These are phyloP conservation scores for Zanthoxylum bungeanum DNA, from an alignment of 345 rosid species.

Conservation along the genomic window DNA sequence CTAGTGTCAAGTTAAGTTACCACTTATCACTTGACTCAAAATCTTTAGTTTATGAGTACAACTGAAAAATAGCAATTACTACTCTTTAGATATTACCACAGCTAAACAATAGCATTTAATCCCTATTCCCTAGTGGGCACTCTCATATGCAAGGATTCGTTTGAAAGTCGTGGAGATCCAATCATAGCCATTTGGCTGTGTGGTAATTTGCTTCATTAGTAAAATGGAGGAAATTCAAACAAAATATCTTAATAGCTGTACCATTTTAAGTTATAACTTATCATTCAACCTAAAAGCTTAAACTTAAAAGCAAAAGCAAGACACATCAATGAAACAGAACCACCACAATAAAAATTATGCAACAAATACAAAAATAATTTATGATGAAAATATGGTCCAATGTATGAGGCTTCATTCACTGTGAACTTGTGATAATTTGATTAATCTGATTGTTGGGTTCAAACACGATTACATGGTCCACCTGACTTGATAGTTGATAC, in stretches of 20 bases:
- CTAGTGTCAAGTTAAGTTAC: neutral
- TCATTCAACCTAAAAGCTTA: constrained; percentile 1
- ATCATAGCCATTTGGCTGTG: neutral
- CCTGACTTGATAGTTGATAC: neutral
- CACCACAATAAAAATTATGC: neutral
- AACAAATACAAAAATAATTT: neutral
- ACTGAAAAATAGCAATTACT: neutral
- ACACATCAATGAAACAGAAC: neutral
- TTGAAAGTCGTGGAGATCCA: neutral
- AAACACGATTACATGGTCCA: neutral
- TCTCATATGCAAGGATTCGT: neutral
- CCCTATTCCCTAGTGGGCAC: neutral
- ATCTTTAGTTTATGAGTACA: neutral
- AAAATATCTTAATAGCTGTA: neutral
- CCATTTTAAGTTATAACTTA: neutral
- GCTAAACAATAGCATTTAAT: neutral
- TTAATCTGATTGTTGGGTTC: neutral
- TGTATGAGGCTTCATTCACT: no score
- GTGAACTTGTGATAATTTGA: neutral
- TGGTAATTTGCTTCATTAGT: neutral
- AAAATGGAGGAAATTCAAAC: neutral
- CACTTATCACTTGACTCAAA: neutral
- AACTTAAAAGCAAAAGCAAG: neutral
- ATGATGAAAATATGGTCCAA: no score
- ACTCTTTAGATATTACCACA: neutral